Evolutionary conservation across 768 basidiomycete species (phyloP).

Genomic region (Termitomyces sp.): DNA sequence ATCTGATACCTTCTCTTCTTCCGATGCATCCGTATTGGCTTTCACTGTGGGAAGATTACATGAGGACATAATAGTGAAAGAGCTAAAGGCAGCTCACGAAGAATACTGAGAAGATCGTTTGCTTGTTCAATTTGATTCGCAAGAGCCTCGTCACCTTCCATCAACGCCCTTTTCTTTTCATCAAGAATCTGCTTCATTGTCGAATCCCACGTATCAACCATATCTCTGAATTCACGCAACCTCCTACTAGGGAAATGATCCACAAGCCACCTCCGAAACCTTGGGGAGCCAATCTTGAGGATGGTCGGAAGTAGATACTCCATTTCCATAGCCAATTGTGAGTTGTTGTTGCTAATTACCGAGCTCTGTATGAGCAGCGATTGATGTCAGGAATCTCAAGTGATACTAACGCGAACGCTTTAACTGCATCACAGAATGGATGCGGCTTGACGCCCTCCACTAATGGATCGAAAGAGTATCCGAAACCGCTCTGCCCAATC

Average conservation of each 20-base stretch:
- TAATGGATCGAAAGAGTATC: too few relatives aligned
- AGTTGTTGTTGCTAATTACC: not conserved
- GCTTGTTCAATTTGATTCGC: conserved; percentile 4
- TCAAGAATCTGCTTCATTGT: too few relatives aligned
- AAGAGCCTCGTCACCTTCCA: too few relatives aligned
- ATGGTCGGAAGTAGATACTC: conserved; percentile 3
- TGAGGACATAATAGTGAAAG: not conserved
- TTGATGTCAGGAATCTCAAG: not conserved
- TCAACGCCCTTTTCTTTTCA: too few relatives aligned
- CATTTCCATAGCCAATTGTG: not conserved
- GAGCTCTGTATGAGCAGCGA: not conserved
- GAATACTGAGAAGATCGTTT: conserved; percentile 10
- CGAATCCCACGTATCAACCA: too few relatives aligned
- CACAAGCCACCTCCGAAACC: too few relatives aligned
- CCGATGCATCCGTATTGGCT: conserved; percentile 22
- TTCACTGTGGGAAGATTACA: conserved; percentile 17
- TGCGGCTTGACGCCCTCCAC: too few relatives aligned
- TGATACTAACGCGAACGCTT: too few relatives aligned
- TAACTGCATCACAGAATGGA: too few relatives aligned
- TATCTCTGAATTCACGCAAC: not conserved
- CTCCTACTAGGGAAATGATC: conserved; percentile 1
- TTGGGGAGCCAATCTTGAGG: conserved; percentile 7
- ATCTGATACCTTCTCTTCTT: conserved; percentile 23
- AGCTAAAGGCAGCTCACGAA: not conserved
- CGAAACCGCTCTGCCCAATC: too few relatives aligned